These are phyloP conservation scores for Suillus occidentalis DNA, from an alignment of 768 basidiomycete species.

Conservation along the genomic window DNA sequence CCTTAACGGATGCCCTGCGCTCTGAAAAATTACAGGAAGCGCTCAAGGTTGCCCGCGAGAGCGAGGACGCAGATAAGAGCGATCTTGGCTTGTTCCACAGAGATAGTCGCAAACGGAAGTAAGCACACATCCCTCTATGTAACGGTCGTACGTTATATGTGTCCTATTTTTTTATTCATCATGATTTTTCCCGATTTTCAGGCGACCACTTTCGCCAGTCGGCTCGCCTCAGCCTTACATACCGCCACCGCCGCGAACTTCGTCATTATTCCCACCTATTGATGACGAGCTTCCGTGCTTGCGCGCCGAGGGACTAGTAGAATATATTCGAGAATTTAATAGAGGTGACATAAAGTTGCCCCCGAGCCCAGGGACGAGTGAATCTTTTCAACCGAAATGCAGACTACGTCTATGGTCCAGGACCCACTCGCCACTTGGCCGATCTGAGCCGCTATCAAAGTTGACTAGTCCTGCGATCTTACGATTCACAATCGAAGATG, in stretches of 20 bases:
- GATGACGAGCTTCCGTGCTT: conserved; percentile 41
- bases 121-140: conserved; percentile 21
- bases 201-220: conserved; percentile 53
- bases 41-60: conserved; percentile 52
- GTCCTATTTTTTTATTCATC: not conserved
- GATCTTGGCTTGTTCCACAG: conserved; percentile 48
- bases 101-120: conserved; percentile 60
- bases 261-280: conserved; percentile 43
- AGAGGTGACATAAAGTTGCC: conserved; percentile 18
- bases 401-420: conserved; percentile 59
- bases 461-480: conserved; percentile 39
- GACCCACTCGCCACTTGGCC: conserved; percentile 20
- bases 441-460: conserved; percentile 4
- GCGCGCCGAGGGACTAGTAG: conserved; percentile 44
- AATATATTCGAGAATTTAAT: conserved; percentile 64
- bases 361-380: not conserved
- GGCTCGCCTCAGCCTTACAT: conserved; percentile 61
- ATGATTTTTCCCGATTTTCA: conserved; percentile 17
- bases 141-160: not conserved
- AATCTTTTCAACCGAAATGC: conserved; percentile 17
- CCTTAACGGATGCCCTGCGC: conserved; percentile 46
- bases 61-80: conserved; percentile 51
- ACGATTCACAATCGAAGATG: conserved; percentile 62
- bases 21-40: conserved; percentile 60
- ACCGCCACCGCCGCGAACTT: conserved; percentile 36